Evolutionary conservation across 2,329 filamentous ascomycete species (phyloP).

Genomic region (Aureobasidium sp.): DNA sequence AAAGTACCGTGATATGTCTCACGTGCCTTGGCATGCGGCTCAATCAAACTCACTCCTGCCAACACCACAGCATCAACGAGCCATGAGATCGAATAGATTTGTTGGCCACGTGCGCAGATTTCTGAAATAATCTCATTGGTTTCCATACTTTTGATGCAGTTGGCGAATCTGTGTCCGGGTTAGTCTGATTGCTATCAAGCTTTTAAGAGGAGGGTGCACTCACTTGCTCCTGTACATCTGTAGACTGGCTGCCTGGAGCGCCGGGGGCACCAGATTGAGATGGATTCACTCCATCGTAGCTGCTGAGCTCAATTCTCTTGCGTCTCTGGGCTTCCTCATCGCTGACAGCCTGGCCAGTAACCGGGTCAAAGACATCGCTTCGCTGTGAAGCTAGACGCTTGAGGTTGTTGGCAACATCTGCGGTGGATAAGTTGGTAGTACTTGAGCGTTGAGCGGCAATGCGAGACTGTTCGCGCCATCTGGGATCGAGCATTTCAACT

Average conservation of each 20-base stretch:
- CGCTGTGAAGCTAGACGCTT: slow-evolving; percentile 90
- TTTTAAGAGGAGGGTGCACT: not conserved
- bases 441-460: slow-evolving; percentile 79
- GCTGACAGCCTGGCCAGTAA: slow-evolving; percentile 59
- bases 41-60: not conserved
- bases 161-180: slow-evolving; percentile 16
- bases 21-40: not conserved
- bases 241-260: slow-evolving; percentile 48
- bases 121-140: not conserved
- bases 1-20: not conserved
- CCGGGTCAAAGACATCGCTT: slow-evolving; percentile 75
- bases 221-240: slow-evolving; percentile 35
- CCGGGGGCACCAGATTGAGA: slow-evolving; percentile 43
- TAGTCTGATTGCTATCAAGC: not conserved
- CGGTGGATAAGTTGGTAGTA: slow-evolving; percentile 78
- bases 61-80: not conserved
- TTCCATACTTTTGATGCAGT: slow-evolving; percentile 26
- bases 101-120: not conserved
- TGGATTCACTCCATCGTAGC: slow-evolving; percentile 51
- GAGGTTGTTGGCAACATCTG: slow-evolving; percentile 85
- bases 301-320: slow-evolving; percentile 64
- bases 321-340: slow-evolving; percentile 68
- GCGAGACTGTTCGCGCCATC: slow-evolving; percentile 92
- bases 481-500: slow-evolving; percentile 84
- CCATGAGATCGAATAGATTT: not conserved